Conservation (phyloP, 2,329 filamentous ascomycete species). For the Pezicula radicicola region DNA sequence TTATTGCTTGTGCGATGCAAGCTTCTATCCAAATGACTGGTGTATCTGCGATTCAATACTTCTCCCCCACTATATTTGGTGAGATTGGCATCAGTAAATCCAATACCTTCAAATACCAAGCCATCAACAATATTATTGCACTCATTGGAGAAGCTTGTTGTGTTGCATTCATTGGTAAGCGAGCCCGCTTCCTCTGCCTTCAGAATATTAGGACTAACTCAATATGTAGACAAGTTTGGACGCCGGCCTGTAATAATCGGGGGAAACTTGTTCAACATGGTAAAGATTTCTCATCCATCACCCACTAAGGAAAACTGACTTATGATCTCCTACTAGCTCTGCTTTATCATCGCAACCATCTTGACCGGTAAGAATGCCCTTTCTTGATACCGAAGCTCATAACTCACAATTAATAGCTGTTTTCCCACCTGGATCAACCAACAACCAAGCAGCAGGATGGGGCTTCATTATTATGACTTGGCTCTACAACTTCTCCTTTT, state of each 20-base stretch:
- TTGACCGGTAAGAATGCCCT: constrained; percentile 33
- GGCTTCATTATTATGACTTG: constrained; percentile 76
- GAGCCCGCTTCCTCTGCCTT: no score
- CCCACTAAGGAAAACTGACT: no score
- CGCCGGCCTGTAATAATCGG: constrained; percentile 71
- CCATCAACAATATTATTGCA: constrained; percentile 61
- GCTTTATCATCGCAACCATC: constrained; percentile 64
- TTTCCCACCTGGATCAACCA: constrained; percentile 56
- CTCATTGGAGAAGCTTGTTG: constrained; percentile 57
- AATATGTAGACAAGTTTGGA: constrained; percentile 51
- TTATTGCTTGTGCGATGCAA: constrained; percentile 59
- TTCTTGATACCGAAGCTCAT: background rate
- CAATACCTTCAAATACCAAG: constrained; percentile 61
- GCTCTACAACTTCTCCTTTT: constrained; percentile 79
- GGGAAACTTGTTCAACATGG: constrained; percentile 62
- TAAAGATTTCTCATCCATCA: constrained; percentile 36
- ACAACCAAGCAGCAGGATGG: constrained; percentile 57
- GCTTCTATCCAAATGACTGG: constrained; percentile 67
- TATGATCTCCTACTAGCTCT: constrained; percentile 28
- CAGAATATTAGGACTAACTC: no score
- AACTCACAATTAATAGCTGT: constrained; percentile 26
- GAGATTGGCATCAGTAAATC: constrained; percentile 56
- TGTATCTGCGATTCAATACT: constrained; percentile 63
- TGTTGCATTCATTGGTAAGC: constrained; percentile 53
- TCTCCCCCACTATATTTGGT: constrained; percentile 52